Evolutionary conservation across 345 rosid species (phyloP).

Genomic region (Kandelia obovata): DNA sequence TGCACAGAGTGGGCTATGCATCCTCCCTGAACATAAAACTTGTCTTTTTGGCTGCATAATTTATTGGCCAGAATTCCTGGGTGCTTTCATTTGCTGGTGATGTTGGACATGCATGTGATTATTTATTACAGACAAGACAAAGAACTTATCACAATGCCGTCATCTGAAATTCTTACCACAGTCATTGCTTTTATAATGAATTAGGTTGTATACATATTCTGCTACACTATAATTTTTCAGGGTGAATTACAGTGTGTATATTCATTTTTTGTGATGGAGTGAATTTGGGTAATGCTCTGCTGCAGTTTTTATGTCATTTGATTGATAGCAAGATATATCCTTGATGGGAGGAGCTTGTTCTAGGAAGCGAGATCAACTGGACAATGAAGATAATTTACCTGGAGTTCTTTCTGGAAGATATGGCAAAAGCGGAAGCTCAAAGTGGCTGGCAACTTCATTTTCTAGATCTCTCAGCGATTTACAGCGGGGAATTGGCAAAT

Average conservation of each 20-base stretch:
- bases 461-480: constrained; percentile 45
- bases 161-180: too few species aligned
- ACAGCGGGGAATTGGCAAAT: constrained; percentile 41
- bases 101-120: too few species aligned
- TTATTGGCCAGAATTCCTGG: too few species aligned
- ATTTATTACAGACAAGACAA: too few species aligned
- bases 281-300: constrained; percentile 28
- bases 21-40: too few species aligned
- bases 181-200: constrained; percentile 2
- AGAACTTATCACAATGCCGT: too few species aligned
- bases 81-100: too few species aligned
- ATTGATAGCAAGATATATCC: constrained; percentile 27
- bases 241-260: constrained; percentile 21
- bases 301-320: constrained; percentile 17
- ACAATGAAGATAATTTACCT: constrained; percentile 49
- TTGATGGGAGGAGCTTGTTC: constrained; percentile 95
- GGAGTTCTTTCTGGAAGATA: constrained; percentile 51
- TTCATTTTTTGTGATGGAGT: constrained; percentile 25
- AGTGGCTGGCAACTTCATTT: constrained; percentile 77
- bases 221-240: constrained; percentile 21
- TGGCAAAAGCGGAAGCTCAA: constrained; percentile 72
- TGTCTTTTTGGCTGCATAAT: too few species aligned
- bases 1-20: too few species aligned
- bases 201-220: constrained; percentile 15
- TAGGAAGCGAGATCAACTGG: constrained; percentile 71